These are phyloP conservation scores for Cercospora citrullina DNA, from an alignment of 2,329 filamentous ascomycete species.

Conservation along the genomic window DNA sequence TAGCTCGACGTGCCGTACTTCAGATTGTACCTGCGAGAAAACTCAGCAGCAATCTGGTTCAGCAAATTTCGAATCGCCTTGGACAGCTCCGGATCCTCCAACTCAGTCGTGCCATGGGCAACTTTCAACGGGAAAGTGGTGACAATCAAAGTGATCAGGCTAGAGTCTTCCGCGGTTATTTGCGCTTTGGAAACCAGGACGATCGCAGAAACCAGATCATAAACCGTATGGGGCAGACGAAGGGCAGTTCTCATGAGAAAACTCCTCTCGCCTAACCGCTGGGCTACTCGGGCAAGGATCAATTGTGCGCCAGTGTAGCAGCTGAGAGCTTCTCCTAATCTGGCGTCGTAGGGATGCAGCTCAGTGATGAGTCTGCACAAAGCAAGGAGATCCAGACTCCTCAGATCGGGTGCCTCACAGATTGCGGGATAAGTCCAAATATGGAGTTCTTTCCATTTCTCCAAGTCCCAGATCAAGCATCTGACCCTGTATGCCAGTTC, in stretches of 20 bases:
- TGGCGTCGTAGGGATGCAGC: slow-evolving; percentile 5
- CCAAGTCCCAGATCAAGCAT: slow-evolving; percentile 7
- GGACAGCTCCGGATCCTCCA: neutral
- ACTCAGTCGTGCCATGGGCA: slow-evolving; percentile 9
- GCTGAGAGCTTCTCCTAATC: slow-evolving; percentile 15
- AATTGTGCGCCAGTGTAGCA: slow-evolving; percentile 16
- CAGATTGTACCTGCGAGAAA: slow-evolving; percentile 12
- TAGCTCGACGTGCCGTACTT: neutral
- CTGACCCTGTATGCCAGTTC: slow-evolving; percentile 11
- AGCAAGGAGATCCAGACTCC: slow-evolving; percentile 5
- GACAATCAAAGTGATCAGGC: slow-evolving; percentile 16
- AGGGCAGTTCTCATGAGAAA: slow-evolving; percentile 11
- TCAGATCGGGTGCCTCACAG: neutral
- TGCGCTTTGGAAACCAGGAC: slow-evolving; percentile 15
- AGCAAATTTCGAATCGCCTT: slow-evolving; percentile 1
- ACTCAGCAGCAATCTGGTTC: neutral
- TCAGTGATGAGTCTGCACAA: slow-evolving; percentile 13
- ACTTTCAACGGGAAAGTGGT: slow-evolving; percentile 15
- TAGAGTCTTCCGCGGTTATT: neutral
- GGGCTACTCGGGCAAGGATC: slow-evolving; percentile 14
- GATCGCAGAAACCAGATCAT: slow-evolving; percentile 15
- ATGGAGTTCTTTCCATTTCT: slow-evolving; percentile 14
- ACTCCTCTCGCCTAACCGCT: slow-evolving; percentile 9
- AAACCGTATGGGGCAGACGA: slow-evolving; percentile 9
- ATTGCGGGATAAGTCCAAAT: slow-evolving; percentile 12